Evolutionary conservation across 1,284 basidiomycete species (phyloP).

Genomic region (Sanguinoderma infundibulare): DNA sequence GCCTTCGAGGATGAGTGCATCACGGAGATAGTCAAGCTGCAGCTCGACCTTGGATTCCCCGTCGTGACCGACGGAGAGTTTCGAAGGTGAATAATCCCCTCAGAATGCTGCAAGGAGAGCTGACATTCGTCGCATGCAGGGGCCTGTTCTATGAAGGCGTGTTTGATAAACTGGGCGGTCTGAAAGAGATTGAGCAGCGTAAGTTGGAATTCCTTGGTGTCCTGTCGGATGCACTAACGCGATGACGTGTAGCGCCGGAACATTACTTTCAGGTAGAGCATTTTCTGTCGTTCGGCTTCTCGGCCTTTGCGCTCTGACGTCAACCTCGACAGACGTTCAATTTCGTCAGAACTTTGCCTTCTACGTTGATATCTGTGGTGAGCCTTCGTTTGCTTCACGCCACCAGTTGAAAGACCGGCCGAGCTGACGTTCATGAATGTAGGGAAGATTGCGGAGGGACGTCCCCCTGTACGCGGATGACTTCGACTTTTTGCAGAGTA

Average conservation of each 20-base stretch:
- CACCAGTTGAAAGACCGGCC: background rate
- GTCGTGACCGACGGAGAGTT: slow-evolving; percentile 54
- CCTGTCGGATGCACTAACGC: background rate
- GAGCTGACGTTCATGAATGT: background rate
- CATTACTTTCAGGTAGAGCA: slow-evolving; percentile 13
- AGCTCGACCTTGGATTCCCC: slow-evolving; percentile 41
- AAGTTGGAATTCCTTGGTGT: background rate
- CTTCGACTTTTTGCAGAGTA: slow-evolving; percentile 58
- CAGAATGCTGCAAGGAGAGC: background rate
- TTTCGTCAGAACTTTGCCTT: slow-evolving; percentile 17
- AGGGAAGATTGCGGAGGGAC: slow-evolving; percentile 65
- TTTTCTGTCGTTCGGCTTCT: background rate
- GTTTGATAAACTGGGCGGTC: slow-evolving; percentile 63
- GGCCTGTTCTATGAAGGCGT: slow-evolving; percentile 58
- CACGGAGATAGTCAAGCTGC: slow-evolving; percentile 39
- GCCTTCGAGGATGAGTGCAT: slow-evolving; percentile 36
- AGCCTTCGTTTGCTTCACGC: background rate
- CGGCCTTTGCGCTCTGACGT: too few species aligned
- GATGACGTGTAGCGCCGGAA: slow-evolving; percentile 8
- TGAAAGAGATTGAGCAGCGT: slow-evolving; percentile 37
- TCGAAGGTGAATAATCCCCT: slow-evolving; percentile 25
- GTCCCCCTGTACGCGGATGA: slow-evolving; percentile 62
- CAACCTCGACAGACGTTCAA: slow-evolving; percentile 7
- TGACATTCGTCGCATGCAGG: slow-evolving; percentile 32
- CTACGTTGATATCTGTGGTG: slow-evolving; percentile 15